These are phyloP conservation scores for Pythium coloratum DNA, from an alignment of 352 stramenopile genomes.

Conservation along the genomic window DNA sequence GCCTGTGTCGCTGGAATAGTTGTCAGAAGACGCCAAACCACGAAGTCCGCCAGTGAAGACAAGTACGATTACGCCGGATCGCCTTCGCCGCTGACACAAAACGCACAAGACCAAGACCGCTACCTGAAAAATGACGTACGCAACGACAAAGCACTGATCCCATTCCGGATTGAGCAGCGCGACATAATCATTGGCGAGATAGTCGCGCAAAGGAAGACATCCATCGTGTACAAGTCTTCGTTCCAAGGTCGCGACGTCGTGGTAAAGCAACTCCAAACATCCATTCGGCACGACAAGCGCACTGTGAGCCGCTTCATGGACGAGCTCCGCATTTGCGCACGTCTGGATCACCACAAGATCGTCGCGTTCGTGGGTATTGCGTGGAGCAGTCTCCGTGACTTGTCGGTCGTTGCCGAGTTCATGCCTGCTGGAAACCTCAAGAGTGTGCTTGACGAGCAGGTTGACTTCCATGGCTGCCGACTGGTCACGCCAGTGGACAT, in stretches of 20 bases:
- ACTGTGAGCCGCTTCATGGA: constrained; percentile 26
- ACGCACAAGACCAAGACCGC: too few relatives aligned
- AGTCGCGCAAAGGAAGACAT: background rate
- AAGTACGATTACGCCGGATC: too few relatives aligned
- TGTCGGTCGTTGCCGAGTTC: constrained; percentile 31
- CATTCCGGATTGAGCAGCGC: constrained; percentile 8
- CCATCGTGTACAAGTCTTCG: constrained; percentile 1
- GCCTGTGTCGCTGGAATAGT: too few relatives aligned
- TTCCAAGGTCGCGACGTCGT: constrained; percentile 7
- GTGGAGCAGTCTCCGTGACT: constrained; percentile 29
- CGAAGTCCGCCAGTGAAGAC: too few relatives aligned
- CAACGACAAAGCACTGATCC: background rate
- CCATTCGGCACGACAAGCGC: constrained; percentile 12
- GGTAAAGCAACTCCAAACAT: constrained; percentile 9
- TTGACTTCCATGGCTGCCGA: background rate
- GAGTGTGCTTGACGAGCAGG: constrained; percentile 7
- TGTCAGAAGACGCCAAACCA: too few relatives aligned
- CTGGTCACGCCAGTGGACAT: background rate
- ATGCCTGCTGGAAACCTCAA: constrained; percentile 24
- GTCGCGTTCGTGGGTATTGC: constrained; percentile 29
- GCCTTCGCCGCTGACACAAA: too few relatives aligned
- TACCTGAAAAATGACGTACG: background rate
- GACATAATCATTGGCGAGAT: background rate
- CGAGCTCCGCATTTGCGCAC: constrained; percentile 32
- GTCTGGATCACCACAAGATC: constrained; percentile 33